These are phyloP conservation scores for Phytopythium cucurbitacearum DNA, from an alignment of 352 stramenopile genomes.

Conservation along the genomic window DNA sequence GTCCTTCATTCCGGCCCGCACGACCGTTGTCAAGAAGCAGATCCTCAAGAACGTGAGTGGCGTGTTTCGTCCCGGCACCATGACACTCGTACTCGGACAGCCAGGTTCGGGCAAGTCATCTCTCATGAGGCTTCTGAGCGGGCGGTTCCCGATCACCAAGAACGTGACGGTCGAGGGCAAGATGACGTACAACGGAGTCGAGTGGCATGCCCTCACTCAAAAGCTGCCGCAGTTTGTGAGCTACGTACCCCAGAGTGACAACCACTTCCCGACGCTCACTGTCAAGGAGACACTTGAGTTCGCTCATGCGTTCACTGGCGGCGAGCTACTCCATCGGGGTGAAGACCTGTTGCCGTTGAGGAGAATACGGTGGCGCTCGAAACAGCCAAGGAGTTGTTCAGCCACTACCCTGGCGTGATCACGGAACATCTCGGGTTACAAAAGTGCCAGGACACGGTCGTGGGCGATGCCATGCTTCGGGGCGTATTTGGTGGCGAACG, in stretches of 20 bases:
- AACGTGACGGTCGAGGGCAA: constrained; percentile 17
- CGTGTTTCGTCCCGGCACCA: constrained; percentile 21
- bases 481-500: too few species aligned
- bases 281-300: constrained; percentile 17
- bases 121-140: constrained; percentile 14
- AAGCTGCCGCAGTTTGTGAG: constrained; percentile 19
- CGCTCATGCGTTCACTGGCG: constrained; percentile 51
- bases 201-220: constrained; percentile 8
- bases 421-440: too few species aligned
- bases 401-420: too few species aligned
- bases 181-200: constrained; percentile 21
- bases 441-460: too few species aligned
- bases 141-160: constrained; percentile 16
- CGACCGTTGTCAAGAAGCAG: constrained; percentile 10
- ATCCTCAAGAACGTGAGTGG: constrained; percentile 24
- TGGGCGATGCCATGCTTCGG: too few species aligned
- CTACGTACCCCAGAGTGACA: constrained; percentile 26
- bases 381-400: too few species aligned
- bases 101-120: constrained; percentile 19
- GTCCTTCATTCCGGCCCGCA: too few species aligned
- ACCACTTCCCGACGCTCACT: constrained; percentile 20
- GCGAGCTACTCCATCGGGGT: constrained; percentile 3
- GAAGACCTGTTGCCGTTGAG: too few species aligned
- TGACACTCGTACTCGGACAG: constrained; percentile 27
- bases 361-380: too few species aligned